Evolutionary conservation across 1,284 basidiomycete genomes (phyloP).

Genomic region (Rhodofomes roseus): DNA sequence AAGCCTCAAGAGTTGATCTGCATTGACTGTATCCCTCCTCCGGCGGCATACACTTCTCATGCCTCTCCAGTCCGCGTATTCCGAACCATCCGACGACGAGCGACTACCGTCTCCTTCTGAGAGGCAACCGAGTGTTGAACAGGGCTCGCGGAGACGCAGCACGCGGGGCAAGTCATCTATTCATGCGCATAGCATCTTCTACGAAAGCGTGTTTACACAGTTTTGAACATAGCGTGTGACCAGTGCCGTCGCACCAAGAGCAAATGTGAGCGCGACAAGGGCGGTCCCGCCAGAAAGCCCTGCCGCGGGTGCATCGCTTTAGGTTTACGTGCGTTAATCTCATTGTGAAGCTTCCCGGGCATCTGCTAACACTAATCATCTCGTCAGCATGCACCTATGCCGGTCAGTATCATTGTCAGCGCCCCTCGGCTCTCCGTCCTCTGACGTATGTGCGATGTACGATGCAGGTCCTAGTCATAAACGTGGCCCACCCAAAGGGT

Average conservation of each 20-base stretch:
- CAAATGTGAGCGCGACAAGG: constrained; percentile 24
- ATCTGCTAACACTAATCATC: neutral
- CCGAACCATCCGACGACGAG: constrained; percentile 11
- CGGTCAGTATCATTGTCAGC: constrained; percentile 11
- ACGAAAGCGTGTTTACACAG: neutral
- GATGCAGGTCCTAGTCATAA: constrained; percentile 26
- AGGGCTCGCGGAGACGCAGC: constrained; percentile 7
- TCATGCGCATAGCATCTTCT: neutral
- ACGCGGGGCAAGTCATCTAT: constrained; percentile 4
- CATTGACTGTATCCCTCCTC: neutral
- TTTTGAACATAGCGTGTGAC: constrained; percentile 23
- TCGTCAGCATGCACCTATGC: constrained; percentile 23
- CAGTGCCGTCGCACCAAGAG: constrained; percentile 30
- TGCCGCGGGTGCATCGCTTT: constrained; percentile 23
- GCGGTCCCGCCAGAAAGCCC: constrained; percentile 12
- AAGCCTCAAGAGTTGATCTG: neutral
- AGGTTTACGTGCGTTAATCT: constrained; percentile 23
- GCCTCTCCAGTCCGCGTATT: constrained; percentile 5
- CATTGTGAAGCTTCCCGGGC: neutral
- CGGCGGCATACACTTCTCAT: neutral
- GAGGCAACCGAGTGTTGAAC: constrained; percentile 5
- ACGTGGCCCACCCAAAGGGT: constrained; percentile 30
- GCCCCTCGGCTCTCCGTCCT: neutral
- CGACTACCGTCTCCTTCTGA: constrained; percentile 5
- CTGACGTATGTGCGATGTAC: neutral